Evolutionary conservation across 2,329 filamentous ascomycete genomes (phyloP).

Genomic region (Sclerotinia glacialis): DNA sequence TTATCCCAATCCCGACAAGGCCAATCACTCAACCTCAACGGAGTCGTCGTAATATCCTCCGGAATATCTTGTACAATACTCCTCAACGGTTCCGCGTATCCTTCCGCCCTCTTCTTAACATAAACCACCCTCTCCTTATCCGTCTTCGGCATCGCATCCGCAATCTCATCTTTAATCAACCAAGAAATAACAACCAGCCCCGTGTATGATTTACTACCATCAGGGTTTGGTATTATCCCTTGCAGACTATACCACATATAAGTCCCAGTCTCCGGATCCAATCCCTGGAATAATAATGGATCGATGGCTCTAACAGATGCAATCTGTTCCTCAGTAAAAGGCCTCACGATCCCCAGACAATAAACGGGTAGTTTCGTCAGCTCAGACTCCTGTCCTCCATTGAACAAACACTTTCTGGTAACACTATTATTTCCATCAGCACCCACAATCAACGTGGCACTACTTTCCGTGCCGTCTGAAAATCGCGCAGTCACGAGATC

Average conservation of each 20-base stretch:
- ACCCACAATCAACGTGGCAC: constrained; percentile 42
- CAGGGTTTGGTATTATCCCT: constrained; percentile 40
- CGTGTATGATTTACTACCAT: constrained; percentile 42
- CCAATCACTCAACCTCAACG: constrained; percentile 38
- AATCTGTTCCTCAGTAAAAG: constrained; percentile 43
- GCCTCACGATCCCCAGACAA: constrained; percentile 42
- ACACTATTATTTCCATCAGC: constrained; percentile 43
- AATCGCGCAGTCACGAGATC: constrained; percentile 37
- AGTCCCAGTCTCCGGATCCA: constrained; percentile 49
- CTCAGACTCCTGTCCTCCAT: constrained; percentile 39
- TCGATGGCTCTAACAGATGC: constrained; percentile 48
- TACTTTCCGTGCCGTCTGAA: constrained; percentile 38
- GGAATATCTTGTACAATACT: constrained; percentile 46
- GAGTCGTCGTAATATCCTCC: constrained; percentile 40
- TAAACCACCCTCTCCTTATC: constrained; percentile 41
- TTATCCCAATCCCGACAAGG: constrained; percentile 40
- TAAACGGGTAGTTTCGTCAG: constrained; percentile 42
- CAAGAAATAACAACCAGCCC: constrained; percentile 50
- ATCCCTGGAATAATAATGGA: constrained; percentile 53
- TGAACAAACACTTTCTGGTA: constrained; percentile 28
- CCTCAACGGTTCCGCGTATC: constrained; percentile 46
- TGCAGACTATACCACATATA: constrained; percentile 52
- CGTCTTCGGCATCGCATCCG: constrained; percentile 39
- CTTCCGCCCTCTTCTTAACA: constrained; percentile 42
- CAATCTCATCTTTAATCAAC: constrained; percentile 39